A percentile compares a stretch with the other conserved stretches of the same genome.
Evolutionary conservation across 2,329 filamentous ascomycete genomes (phyloP).

Genomic region (Orbilia ellipsospora): DNA sequence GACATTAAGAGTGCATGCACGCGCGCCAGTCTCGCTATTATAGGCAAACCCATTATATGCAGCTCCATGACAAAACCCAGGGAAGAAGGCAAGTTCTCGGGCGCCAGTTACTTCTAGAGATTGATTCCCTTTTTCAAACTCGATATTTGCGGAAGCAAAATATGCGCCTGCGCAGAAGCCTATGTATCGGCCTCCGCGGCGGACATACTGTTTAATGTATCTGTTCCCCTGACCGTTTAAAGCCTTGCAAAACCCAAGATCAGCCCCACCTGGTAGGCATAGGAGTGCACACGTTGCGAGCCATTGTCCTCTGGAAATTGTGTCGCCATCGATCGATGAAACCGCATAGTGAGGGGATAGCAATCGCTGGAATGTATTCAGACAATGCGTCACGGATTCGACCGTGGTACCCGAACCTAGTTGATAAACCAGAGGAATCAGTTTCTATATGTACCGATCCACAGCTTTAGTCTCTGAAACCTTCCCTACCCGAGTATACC

Average conservation of each 20-base stretch:
- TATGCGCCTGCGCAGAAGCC: conserved; percentile 96
- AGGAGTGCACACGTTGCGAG: conserved; percentile 84
- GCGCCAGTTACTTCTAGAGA: conserved; percentile 85
- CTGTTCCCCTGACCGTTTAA: conserved; percentile 90
- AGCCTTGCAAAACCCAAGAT: conserved; percentile 86
- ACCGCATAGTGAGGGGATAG: conserved; percentile 93
- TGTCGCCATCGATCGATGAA: conserved; percentile 80
- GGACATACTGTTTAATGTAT: conserved; percentile 84
- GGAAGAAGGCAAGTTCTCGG: conserved; percentile 88
- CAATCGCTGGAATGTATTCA: conserved; percentile 85
- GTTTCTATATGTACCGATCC: too few relatives aligned
- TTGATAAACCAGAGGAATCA: conserved; percentile 19
- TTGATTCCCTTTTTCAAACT: conserved; percentile 88
- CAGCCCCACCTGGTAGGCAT: conserved; percentile 93
- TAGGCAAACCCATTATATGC: conserved; percentile 93
- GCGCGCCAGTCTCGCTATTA: conserved; percentile 83
- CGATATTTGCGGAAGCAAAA: conserved; percentile 82
- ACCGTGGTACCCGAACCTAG: conserved; percentile 84
- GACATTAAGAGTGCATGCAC: conserved; percentile 75
- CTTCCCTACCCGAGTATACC: conserved; percentile 81
- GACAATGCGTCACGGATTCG: conserved; percentile 88
- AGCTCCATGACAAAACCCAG: conserved; percentile 83
- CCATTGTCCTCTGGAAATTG: conserved; percentile 93
- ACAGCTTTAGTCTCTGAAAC: conserved; percentile 13
- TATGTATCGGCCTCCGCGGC: conserved; percentile 83